Evolutionary conservation across 2,329 filamentous ascomycete genomes (phyloP).

Genomic region (Pseudocercospora cruenta): DNA sequence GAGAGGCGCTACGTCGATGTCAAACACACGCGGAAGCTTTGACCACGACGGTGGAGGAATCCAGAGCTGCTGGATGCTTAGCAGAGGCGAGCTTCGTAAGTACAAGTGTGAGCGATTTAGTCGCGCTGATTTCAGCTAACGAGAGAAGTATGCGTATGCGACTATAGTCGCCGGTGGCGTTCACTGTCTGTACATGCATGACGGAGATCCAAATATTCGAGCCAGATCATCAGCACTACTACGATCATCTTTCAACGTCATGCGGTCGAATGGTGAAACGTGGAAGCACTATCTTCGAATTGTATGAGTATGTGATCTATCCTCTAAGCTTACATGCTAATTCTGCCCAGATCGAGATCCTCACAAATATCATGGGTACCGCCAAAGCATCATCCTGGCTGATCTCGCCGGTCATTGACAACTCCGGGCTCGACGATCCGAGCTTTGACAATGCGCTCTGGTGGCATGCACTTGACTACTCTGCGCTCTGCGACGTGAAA

Average conservation of each 20-base stretch:
- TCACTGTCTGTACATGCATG: not conserved
- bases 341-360: not conserved
- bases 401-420: not conserved
- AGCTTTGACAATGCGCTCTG: not conserved
- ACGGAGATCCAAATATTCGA: not conserved
- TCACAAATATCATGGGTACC: not conserved
- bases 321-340: not conserved
- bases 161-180: not conserved
- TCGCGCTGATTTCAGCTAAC: not conserved
- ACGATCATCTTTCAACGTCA: not conserved
- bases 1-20: not conserved
- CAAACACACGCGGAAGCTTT: not conserved
- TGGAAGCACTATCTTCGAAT: conserved; percentile 1
- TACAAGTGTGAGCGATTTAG: not conserved
- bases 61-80: not conserved
- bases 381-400: not conserved
- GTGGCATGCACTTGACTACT: not conserved
- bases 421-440: not conserved
- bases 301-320: not conserved
- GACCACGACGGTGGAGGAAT: not conserved
- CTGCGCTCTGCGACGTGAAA: not conserved
- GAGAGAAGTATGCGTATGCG: not conserved
- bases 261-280: not conserved
- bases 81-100: not conserved
- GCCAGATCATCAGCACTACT: not conserved